Conservation (phyloP, 2,329 filamentous ascomycete species). For the Pseudocercospora vitis region DNA sequence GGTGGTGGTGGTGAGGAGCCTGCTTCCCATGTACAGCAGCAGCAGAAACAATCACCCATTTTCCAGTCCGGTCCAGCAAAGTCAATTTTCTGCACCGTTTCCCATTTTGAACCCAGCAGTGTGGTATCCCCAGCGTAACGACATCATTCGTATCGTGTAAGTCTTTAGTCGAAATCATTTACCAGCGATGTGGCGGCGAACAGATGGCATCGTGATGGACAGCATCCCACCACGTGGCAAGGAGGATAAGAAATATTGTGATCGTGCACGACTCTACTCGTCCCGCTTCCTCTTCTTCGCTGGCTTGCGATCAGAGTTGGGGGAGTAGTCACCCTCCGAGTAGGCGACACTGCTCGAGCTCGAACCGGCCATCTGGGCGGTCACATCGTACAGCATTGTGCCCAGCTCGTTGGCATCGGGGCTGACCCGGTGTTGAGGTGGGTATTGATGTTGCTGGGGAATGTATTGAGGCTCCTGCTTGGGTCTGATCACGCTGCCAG, state of each 20-base stretch:
- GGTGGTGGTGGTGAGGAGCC: not conserved
- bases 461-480: slow-evolving; percentile 36
- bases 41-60: not conserved
- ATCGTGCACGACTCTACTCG: slow-evolving; percentile 33
- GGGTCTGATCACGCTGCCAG: slow-evolving; percentile 37
- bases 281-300: slow-evolving; percentile 47
- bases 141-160: slow-evolving; percentile 6
- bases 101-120: slow-evolving; percentile 1
- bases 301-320: slow-evolving; percentile 36
- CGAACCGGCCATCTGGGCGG: slow-evolving; percentile 67
- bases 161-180: not conserved
- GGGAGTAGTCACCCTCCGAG: slow-evolving; percentile 32
- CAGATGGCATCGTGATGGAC: no score
- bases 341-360: slow-evolving; percentile 43
- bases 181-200: not conserved
- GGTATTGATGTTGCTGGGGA: slow-evolving; percentile 26
- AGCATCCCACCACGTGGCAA: slow-evolving; percentile 1
- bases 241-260: slow-evolving; percentile 3
- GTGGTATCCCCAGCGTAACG: slow-evolving; percentile 9
- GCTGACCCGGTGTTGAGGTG: slow-evolving; percentile 32
- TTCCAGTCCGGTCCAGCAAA: not conserved
- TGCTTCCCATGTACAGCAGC: not conserved
- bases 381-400: slow-evolving; percentile 73
- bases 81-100: no score
- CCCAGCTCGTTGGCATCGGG: slow-evolving; percentile 66